A percentile compares a stretch with the other conserved stretches of the same genome.
Evolutionary conservation across 2,329 filamentous ascomycete genomes (phyloP).

Genomic region (Trichoderma sp.): DNA sequence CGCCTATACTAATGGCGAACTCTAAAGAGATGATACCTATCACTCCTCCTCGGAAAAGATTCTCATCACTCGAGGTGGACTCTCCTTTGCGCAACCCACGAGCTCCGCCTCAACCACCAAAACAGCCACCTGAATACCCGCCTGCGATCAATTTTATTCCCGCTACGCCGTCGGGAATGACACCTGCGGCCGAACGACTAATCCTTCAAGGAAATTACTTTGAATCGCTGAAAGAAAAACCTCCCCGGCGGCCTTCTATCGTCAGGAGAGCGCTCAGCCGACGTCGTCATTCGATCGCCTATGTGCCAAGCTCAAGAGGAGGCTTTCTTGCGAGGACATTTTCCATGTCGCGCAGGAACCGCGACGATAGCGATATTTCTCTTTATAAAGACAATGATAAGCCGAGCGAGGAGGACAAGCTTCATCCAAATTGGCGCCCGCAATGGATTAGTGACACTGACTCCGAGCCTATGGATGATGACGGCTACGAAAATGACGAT

Average conservation of each 20-base stretch:
- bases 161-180: constrained; percentile 62
- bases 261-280: constrained; percentile 57
- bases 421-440: constrained; percentile 66
- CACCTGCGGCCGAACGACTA: constrained; percentile 55
- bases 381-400: constrained; percentile 47
- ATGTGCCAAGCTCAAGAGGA: constrained; percentile 44
- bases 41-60: constrained; percentile 55
- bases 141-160: constrained; percentile 61
- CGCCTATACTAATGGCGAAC: constrained; percentile 44
- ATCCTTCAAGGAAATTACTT: constrained; percentile 57
- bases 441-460: constrained; percentile 43
- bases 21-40: constrained; percentile 40
- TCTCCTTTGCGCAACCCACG: constrained; percentile 65
- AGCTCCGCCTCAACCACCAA: constrained; percentile 56
- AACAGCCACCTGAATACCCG: constrained; percentile 42
- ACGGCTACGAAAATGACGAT: constrained; percentile 40
- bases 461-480: constrained; percentile 38
- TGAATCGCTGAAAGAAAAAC: constrained; percentile 49
- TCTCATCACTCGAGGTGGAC: constrained; percentile 57
- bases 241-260: constrained; percentile 51
- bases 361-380: constrained; percentile 33
- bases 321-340: constrained; percentile 53
- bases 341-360: constrained; percentile 52
- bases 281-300: constrained; percentile 47
- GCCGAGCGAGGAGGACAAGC: constrained; percentile 54